Percentiles rank a stretch among this genome's conserved stretches.
Conservation (phyloP, 1,139 yeast genomes). For the Eremothecium gossypii region DNA sequence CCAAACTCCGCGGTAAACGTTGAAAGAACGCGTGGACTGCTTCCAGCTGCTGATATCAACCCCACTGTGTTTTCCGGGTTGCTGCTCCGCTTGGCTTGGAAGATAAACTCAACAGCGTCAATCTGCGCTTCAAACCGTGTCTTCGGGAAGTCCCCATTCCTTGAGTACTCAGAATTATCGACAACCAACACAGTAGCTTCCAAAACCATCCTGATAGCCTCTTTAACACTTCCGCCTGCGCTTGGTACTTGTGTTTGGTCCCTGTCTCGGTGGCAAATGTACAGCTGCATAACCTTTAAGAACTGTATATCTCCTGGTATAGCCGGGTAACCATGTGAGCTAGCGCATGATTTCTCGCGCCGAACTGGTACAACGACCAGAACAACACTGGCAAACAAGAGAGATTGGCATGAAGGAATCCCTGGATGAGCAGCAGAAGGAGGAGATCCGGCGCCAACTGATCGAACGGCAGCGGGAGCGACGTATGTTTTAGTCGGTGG, state of each 20-base stretch:
- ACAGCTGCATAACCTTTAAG: background rate
- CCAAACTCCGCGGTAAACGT: constrained; percentile 87
- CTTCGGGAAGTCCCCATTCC: constrained; percentile 90
- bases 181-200: constrained; percentile 95
- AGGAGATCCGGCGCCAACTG: constrained; percentile 5
- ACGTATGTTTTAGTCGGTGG: constrained; percentile 10
- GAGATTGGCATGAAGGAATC: background rate
- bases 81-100: constrained; percentile 74
- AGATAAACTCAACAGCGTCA: constrained; percentile 84
- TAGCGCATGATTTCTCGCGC: background rate
- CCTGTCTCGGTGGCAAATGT: constrained; percentile 3
- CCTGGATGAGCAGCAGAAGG: constrained; percentile 7
- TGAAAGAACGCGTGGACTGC: constrained; percentile 74
- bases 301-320: constrained; percentile 1
- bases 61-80: constrained; percentile 96
- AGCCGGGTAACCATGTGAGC: background rate
- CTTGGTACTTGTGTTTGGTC: background rate
- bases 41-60: constrained; percentile 78
- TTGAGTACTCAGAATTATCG: constrained; percentile 91
- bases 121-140: constrained; percentile 89
- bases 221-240: background rate
- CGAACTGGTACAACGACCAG: too few species aligned
- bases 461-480: constrained; percentile 9
- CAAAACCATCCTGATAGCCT: constrained; percentile 52
- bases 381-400: background rate